These are phyloP conservation scores for Arthroderma sp. DNA, from an alignment of 2,329 filamentous ascomycete species.

Conservation along the genomic window DNA sequence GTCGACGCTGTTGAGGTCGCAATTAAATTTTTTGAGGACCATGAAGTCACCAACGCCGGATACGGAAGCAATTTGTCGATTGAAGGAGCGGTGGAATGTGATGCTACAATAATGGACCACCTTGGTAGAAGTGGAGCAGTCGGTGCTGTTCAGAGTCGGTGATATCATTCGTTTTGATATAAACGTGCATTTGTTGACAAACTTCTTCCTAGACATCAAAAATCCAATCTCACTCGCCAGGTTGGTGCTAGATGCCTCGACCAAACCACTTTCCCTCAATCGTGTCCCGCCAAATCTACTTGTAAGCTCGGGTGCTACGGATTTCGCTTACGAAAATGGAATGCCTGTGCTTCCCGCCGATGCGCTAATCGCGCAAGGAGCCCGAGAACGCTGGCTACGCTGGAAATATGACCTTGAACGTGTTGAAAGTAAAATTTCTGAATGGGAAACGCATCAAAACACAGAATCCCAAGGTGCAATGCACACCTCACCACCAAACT, in stretches of 20 bases:
- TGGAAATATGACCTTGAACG: conserved; percentile 60
- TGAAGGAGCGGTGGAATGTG: conserved; percentile 83
- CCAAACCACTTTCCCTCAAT: conserved; percentile 62
- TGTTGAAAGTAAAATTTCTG: conserved; percentile 16
- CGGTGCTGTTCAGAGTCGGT: conserved; percentile 76
- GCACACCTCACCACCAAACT: neutral
- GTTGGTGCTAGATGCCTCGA: conserved; percentile 64
- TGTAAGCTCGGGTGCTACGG: conserved; percentile 68
- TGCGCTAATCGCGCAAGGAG: conserved; percentile 63
- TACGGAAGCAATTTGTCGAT: conserved; percentile 91
- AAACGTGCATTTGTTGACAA: neutral
- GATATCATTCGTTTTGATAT: neutral
- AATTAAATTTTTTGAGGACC: conserved; percentile 76
- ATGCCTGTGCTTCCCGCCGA: conserved; percentile 63
- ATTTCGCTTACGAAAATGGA: conserved; percentile 72
- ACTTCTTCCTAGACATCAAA: conserved; percentile 53
- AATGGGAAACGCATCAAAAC: conserved; percentile 14
- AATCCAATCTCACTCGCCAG: conserved; percentile 87
- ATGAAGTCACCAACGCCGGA: conserved; percentile 91
- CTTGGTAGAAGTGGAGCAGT: conserved; percentile 82
- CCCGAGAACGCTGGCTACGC: conserved; percentile 61
- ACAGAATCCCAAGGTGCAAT: conserved; percentile 2
- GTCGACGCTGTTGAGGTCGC: conserved; percentile 84
- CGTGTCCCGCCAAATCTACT: conserved; percentile 88
- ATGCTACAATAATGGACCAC: conserved; percentile 87